Evolutionary conservation across 768 basidiomycete genomes (phyloP).

Genomic region (Lactarius sp.): DNA sequence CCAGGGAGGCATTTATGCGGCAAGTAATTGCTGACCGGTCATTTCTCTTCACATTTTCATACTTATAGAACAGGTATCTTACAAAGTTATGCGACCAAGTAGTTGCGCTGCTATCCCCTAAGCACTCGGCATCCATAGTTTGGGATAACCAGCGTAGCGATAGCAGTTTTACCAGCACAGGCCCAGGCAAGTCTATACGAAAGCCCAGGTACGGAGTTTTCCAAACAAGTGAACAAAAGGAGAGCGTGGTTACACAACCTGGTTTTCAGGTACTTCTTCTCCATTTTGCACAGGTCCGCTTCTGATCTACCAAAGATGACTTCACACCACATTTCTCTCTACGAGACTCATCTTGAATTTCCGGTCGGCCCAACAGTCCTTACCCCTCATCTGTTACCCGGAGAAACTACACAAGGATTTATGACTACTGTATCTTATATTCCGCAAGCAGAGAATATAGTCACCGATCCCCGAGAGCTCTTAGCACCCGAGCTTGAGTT

Average conservation of each 20-base stretch:
- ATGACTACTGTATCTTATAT: not conserved
- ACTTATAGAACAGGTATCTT: not conserved
- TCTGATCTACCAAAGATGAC: slow-evolving; percentile 4
- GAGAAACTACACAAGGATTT: slow-evolving; percentile 26
- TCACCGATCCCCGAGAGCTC: not conserved
- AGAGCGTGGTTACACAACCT: slow-evolving; percentile 38
- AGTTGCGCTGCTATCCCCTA: slow-evolving; percentile 33
- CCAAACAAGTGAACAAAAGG: slow-evolving; percentile 43
- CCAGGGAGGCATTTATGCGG: slow-evolving; percentile 61
- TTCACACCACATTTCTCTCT: not conserved
- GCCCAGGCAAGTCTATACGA: slow-evolving; percentile 21
- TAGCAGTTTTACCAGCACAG: too few relatives aligned
- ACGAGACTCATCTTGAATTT: not conserved
- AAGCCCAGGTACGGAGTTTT: slow-evolving; percentile 17
- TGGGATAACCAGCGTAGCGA: slow-evolving; percentile 33
- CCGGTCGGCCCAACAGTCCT: not conserved
- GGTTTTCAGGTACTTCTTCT: slow-evolving; percentile 28
- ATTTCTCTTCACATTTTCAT: not conserved
- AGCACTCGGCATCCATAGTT: slow-evolving; percentile 36
- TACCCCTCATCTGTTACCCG: slow-evolving; percentile 8
- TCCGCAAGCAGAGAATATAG: not conserved
- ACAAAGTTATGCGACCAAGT: slow-evolving; percentile 30
- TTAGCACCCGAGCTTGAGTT: slow-evolving; percentile 2
- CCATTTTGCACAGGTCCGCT: too few relatives aligned
- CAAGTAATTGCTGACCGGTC: slow-evolving; percentile 24